These are phyloP conservation scores for Antitrichia curtipendula DNA, from an alignment of 225 moss, liverwort and hornwort species.

Conservation along the genomic window DNA sequence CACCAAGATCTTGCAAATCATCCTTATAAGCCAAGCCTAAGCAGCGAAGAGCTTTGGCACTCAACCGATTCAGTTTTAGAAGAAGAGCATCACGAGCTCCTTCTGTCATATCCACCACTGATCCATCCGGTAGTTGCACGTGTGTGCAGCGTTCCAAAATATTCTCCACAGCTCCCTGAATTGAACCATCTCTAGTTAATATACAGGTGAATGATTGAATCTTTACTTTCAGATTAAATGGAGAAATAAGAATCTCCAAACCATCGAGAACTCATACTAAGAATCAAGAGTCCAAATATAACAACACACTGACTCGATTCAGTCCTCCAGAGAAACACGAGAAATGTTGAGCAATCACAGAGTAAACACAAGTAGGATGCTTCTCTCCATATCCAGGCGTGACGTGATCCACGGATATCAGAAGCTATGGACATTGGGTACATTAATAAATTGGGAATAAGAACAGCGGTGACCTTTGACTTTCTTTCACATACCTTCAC, in stretches of 20 bases:
- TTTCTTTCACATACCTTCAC: conserved; percentile 54
- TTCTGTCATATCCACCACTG: conserved; percentile 61
- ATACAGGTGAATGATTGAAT: not conserved
- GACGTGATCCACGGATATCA: not conserved
- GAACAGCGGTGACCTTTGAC: not conserved
- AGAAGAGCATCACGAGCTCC: conserved; percentile 36
- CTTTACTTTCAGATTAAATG: not conserved
- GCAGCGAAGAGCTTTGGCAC: conserved; percentile 70
- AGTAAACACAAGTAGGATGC: not conserved
- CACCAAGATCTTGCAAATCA: conserved; percentile 48
- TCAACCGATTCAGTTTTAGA: conserved; percentile 48
- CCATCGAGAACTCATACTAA: not conserved
- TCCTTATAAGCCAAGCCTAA: conserved; percentile 90
- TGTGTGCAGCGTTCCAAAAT: conserved; percentile 60
- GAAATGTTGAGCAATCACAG: not conserved
- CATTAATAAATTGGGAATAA: not conserved
- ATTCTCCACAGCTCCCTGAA: conserved; percentile 89
- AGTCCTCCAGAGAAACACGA: not conserved
- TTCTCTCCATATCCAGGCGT: not conserved
- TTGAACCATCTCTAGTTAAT: not conserved
- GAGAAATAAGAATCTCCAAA: not conserved
- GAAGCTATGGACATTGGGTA: not conserved
- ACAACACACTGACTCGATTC: not conserved
- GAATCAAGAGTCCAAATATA: not conserved
- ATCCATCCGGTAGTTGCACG: conserved; percentile 52